Evolutionary conservation across 2,329 filamentous ascomycete genomes (phyloP), one percentile per base, ranked within the genome.

Genomic region (Colletotrichum zoysiae): DNA sequence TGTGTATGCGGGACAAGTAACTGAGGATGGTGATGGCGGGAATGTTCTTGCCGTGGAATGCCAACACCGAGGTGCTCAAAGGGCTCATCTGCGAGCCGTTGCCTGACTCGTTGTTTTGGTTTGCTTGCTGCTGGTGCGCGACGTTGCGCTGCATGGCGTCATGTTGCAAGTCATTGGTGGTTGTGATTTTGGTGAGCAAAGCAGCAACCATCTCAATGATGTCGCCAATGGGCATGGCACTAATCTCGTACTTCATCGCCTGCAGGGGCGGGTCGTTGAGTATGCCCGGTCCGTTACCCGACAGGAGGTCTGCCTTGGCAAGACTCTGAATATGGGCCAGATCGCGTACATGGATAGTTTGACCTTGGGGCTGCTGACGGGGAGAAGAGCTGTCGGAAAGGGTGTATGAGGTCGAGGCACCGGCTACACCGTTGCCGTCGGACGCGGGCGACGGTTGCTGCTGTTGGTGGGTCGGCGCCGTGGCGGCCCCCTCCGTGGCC

Each of bases 131-230:
- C 73, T 89, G 86, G 70, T 89, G 87, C n/a, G 86, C 81, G 3
- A 85, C 87, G 73, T 89, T 90, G 67, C 94, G 90, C 82, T 98
- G 94, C 75, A 97, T 83, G 74, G 95, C 93, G 79, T 98, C 94
- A 81, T 98, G 95, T 80, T 98, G 95, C 63, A 92, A 85, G 80
- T 99, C 96, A 79, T 99, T 99, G 69, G 95, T 98, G 4, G 94
- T 94, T 7, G 96, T 98, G 77, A 99, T 99, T 82, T 98, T 98
- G 68, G 95, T 97, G 74, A 99, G 86, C 33, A 99, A 88, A 8
- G 95, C 96, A 5, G 96, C 96, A 5, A 99, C 96, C 96, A 99
- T 98, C 82, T 98, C 95, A 79, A 99, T 99, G 76, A 99, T 94
- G 79, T 99, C 95, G 75, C 92, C 91, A 67, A 98, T 97, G 64